phyloP scores from a whole-genome alignment of 2,329 filamentous ascomycete genomes.

The Penicillium sp. region DNA sequence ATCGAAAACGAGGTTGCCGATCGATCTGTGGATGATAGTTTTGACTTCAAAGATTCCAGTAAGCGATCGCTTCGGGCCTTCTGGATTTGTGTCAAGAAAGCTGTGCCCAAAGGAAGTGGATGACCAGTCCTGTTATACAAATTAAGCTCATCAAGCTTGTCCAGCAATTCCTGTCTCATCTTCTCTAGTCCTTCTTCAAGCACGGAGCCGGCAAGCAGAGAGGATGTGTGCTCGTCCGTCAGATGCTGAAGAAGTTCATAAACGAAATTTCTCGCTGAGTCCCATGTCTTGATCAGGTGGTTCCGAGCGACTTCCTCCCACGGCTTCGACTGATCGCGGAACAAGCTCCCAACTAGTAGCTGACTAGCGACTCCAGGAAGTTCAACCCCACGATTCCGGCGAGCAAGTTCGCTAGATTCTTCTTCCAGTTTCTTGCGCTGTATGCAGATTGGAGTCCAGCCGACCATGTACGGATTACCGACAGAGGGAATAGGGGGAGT shows the following conservation, averaged over 20 bases:
- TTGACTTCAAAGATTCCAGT: not conserved
- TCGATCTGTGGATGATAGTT: not conserved
- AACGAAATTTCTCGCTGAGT: slow-evolving; percentile 27
- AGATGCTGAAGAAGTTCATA: slow-evolving; percentile 30
- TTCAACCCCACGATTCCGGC: slow-evolving; percentile 36
- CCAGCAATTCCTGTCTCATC: slow-evolving; percentile 22
- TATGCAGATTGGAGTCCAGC: slow-evolving; percentile 19
- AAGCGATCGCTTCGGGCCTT: slow-evolving; percentile 17
- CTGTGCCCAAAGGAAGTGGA: slow-evolving; percentile 27
- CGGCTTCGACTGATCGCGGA: slow-evolving; percentile 39
- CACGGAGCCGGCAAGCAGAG: slow-evolving; percentile 23
- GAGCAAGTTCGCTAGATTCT: slow-evolving; percentile 34
- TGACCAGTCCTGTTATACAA: slow-evolving; percentile 28
- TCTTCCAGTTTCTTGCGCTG: slow-evolving; percentile 11
- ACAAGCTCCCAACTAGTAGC: slow-evolving; percentile 38
- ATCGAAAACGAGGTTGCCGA: too few relatives aligned
- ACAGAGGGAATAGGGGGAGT: too few relatives aligned
- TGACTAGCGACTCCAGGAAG: slow-evolving; percentile 41
- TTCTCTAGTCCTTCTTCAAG: slow-evolving; percentile 30
- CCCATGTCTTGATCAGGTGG: slow-evolving; percentile 33
- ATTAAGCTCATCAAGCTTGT: slow-evolving; percentile 32
- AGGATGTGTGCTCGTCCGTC: slow-evolving; percentile 29
- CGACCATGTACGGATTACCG: slow-evolving; percentile 23
- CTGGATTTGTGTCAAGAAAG: slow-evolving; percentile 21
- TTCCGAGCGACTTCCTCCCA: slow-evolving; percentile 36